Evolutionary conservation across 495 filamentous ascomycete genomes (phyloP).

Genomic region (Glarea lozoyensis): DNA sequence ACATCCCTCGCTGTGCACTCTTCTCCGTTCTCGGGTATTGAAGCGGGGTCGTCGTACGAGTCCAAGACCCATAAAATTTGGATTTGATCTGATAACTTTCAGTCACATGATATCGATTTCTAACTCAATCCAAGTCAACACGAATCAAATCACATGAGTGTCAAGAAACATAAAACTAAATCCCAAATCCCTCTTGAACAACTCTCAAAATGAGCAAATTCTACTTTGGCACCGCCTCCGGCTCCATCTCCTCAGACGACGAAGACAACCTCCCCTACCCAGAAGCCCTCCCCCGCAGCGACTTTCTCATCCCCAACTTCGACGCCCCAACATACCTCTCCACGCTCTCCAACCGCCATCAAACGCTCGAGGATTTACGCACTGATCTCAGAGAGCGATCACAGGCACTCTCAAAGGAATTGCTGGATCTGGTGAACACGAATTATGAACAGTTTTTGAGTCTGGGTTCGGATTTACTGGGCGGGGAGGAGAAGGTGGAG

Average conservation of each 20-base stretch:
- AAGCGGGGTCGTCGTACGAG: no score
- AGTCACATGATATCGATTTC: no score
- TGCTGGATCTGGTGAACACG: slow-evolving; percentile 87
- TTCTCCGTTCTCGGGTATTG: no score
- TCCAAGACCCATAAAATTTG: no score
- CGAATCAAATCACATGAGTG: no score
- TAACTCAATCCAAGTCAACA: no score
- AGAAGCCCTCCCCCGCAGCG: slow-evolving; percentile 62
- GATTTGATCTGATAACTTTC: no score
- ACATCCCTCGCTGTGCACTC: no score
- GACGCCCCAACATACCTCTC: slow-evolving; percentile 76
- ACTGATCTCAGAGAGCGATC: slow-evolving; percentile 71
- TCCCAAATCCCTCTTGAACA: neutral
- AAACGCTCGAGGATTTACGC: slow-evolving; percentile 91
- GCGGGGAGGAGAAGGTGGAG: slow-evolving; percentile 86
- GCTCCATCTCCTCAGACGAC: slow-evolving; percentile 39
- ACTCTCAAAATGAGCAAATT: slow-evolving; percentile 21
- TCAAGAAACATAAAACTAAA: neutral
- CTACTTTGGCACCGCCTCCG: slow-evolving; percentile 43
- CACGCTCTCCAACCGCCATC: slow-evolving; percentile 74
- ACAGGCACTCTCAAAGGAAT: slow-evolving; percentile 66
- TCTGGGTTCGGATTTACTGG: slow-evolving; percentile 70
- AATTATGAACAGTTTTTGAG: slow-evolving; percentile 88
- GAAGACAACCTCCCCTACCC: slow-evolving; percentile 73
- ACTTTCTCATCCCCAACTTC: slow-evolving; percentile 74